Percentiles rank a stretch among this genome's conserved stretches.
Conservation (phyloP, 176 grass and related monocot genomes). For the Olyra latifolia region DNA sequence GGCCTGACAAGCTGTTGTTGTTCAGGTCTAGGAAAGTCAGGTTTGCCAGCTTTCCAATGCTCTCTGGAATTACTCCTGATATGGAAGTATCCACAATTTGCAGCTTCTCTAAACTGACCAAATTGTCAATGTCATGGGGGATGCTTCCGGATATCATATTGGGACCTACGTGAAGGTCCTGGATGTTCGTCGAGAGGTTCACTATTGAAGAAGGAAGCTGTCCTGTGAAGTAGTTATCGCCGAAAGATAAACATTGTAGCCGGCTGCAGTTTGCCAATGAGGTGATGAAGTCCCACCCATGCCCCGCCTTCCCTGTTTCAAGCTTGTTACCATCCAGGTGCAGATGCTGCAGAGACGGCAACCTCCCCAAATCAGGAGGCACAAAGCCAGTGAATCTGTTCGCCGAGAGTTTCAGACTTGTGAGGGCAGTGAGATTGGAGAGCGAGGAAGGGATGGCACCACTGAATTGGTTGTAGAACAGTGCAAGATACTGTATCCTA, state of each 20-base stretch:
- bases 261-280: constrained; percentile 7
- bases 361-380: background rate
- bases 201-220: background rate
- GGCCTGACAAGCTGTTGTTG: background rate
- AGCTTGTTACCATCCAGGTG: background rate
- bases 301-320: background rate
- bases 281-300: constrained; percentile 9
- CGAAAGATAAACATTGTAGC: rapidly evolving
- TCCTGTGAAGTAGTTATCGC: background rate
- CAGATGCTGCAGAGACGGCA: background rate
- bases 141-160: background rate
- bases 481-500: no score
- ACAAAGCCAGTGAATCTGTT: background rate
- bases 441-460: no score
- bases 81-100: background rate
- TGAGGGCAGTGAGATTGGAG: no score
- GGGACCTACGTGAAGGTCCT: background rate
- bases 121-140: background rate
- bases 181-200: background rate
- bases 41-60: constrained; percentile 3
- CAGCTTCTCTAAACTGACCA: background rate
- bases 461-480: no score
- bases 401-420: no score
- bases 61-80: background rate
- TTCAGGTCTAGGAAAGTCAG: background rate